phyloP scores from a whole-genome alignment of 805 yeast genomes.

The Saccharomycopsis oosterbeekiorum region DNA sequence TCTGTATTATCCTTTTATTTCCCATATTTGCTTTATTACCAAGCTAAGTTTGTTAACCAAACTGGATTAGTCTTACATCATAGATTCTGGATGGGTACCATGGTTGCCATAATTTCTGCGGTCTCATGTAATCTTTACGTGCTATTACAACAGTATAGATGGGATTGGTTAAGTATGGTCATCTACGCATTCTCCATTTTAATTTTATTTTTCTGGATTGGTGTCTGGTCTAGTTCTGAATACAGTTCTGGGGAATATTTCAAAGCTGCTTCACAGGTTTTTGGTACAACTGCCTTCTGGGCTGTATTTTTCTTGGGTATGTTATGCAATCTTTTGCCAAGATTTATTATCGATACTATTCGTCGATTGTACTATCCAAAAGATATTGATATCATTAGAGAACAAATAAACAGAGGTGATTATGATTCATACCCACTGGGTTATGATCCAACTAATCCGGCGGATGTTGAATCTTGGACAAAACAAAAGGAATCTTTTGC shows the following conservation, averaged over 20 bases:
- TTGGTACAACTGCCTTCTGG: conserved; percentile 60
- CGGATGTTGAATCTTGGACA: conserved; percentile 20
- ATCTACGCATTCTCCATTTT: conserved; percentile 45
- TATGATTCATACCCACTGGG: conserved; percentile 39
- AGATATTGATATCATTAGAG: conserved; percentile 66
- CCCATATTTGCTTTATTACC: conserved; percentile 47
- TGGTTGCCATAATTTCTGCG: conserved; percentile 51
- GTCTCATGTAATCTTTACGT: conserved; percentile 58
- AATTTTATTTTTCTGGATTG: conserved; percentile 65
- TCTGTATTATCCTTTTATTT: conserved; percentile 60
- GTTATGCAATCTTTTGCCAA: conserved; percentile 48
- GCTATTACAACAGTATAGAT: conserved; percentile 55
- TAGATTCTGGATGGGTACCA: conserved; percentile 62
- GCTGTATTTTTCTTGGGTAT: conserved; percentile 48
- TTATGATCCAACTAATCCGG: conserved; percentile 34
- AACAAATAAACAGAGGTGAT: conserved; percentile 43
- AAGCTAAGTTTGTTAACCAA: conserved; percentile 32
- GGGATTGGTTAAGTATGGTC: conserved; percentile 64
- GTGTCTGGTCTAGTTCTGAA: conserved; percentile 55
- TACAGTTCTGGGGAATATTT: conserved; percentile 47
- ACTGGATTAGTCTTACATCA: conserved; percentile 52
- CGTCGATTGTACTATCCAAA: conserved; percentile 46
- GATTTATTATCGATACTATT: conserved; percentile 42
- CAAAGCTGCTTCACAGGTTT: conserved; percentile 51
- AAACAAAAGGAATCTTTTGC: neutral